Percentiles rank a stretch among this genome's conserved stretches.
These are phyloP conservation scores for Arthrinium puccinioides DNA, from an alignment of 2,329 filamentous ascomycete species.

Conservation along the genomic window DNA sequence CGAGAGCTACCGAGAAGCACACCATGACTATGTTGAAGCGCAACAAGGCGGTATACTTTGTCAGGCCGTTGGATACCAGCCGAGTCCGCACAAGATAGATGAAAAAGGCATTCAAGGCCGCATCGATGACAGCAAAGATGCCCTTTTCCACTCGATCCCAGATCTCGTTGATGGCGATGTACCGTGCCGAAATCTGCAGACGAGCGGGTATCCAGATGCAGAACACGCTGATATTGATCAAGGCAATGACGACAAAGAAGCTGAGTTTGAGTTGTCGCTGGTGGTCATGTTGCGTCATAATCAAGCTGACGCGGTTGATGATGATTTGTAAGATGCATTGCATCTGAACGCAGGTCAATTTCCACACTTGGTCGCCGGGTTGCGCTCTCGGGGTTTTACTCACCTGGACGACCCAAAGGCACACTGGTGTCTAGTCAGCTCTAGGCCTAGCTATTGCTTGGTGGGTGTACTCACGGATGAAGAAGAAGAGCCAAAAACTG, in stretches of 20 bases:
- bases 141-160: constrained; percentile 48
- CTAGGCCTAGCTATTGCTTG: not conserved
- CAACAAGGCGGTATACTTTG: constrained; percentile 39
- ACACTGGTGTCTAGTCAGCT: not conserved
- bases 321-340: constrained; percentile 48
- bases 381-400: not conserved
- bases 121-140: constrained; percentile 42
- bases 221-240: constrained; percentile 45
- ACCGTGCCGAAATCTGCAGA: constrained; percentile 31
- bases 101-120: constrained; percentile 41
- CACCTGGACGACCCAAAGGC: constrained; percentile 1
- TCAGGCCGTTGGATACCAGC: constrained; percentile 37
- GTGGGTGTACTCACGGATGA: constrained; percentile 1
- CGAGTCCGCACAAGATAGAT: constrained; percentile 35
- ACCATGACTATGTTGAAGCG: constrained; percentile 39
- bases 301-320: constrained; percentile 41
- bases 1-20: constrained; percentile 35
- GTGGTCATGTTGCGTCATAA: constrained; percentile 31
- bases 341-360: constrained; percentile 24
- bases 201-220: constrained; percentile 47
- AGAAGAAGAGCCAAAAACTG: constrained; percentile 6
- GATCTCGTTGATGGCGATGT: constrained; percentile 36
- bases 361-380: not conserved
- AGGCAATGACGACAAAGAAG: constrained; percentile 35
- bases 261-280: constrained; percentile 33